Percentiles rank a stretch among this genome's conserved stretches.
Conservation (phyloP, 768 basidiomycete species). For the Rhodosporidiobolus odoratus region DNA sequence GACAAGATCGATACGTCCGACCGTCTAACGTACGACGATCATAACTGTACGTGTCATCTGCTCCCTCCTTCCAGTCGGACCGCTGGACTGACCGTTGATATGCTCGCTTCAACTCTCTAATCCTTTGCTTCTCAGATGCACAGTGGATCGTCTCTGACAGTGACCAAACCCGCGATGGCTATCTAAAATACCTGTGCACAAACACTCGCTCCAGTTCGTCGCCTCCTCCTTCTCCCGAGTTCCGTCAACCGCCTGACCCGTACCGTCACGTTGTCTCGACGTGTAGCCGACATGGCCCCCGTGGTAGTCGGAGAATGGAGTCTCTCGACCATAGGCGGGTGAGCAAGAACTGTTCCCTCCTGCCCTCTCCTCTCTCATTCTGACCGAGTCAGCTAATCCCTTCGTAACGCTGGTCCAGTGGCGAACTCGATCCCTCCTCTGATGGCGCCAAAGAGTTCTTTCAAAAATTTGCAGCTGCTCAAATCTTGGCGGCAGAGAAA, state of each 20-base stretch:
- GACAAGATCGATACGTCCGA: neutral
- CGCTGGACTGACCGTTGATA: no score
- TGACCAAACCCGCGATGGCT: neutral
- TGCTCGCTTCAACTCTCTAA: no score
- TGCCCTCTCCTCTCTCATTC: neutral
- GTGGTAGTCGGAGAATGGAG: neutral
- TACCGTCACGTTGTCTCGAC: neutral
- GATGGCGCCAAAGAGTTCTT: conserved; percentile 15
- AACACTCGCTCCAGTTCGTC: conserved; percentile 5
- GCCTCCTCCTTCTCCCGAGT: no score
- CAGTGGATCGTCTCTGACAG: conserved; percentile 3
- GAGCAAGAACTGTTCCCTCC: neutral
- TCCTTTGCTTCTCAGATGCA: no score
- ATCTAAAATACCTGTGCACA: conserved; percentile 9
- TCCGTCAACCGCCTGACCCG: no score
- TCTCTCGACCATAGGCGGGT: conserved; percentile 17
- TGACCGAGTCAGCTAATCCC: no score
- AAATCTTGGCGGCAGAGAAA: conserved; percentile 1
- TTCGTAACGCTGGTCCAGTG: neutral
- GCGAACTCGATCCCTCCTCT: neutral
- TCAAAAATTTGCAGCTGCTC: neutral
- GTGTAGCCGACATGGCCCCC: neutral
- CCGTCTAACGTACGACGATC: conserved; percentile 17
- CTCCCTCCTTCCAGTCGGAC: no score
- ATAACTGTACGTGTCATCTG: no score